These are phyloP conservation scores for Croton setiger DNA, from an alignment of 441 rosid genomes.

Conservation along the genomic window DNA sequence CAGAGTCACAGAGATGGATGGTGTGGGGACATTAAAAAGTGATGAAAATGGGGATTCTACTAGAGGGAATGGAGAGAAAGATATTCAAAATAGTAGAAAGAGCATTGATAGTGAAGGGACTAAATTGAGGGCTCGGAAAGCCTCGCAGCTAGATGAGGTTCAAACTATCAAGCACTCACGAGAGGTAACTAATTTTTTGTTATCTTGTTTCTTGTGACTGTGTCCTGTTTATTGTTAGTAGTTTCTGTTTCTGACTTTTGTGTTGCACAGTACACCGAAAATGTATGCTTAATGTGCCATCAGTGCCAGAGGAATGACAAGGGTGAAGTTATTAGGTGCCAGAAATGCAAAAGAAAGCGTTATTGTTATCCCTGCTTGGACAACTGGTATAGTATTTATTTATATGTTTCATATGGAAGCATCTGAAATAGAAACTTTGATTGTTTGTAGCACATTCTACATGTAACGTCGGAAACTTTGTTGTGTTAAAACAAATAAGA, in stretches of 20 bases:
- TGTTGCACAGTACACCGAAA: slow-evolving; percentile 22
- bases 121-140: not conserved
- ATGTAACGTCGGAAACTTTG: not conserved
- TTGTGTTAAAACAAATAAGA: not conserved
- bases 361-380: slow-evolving; percentile 52
- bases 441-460: not conserved
- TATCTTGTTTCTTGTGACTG: not conserved
- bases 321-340: slow-evolving; percentile 58
- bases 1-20: slow-evolving; percentile 7
- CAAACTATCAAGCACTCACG: not conserved
- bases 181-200: not conserved
- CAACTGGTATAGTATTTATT: slow-evolving; percentile 40
- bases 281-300: slow-evolving; percentile 52
- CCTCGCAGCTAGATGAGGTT: not conserved
- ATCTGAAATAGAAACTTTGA: not conserved
- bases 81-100: not conserved
- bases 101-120: not conserved
- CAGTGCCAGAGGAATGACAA: slow-evolving; percentile 73
- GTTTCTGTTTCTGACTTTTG: slow-evolving; percentile 8
- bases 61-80: slow-evolving; percentile 11
- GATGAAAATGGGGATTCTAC: slow-evolving; percentile 5
- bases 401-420: not conserved
- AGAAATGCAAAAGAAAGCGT: slow-evolving; percentile 48
- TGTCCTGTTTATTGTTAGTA: not conserved
- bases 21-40: not conserved